These are phyloP conservation scores for Cantharellus cinnabarinus DNA, from an alignment of 768 basidiomycete genomes.

Conservation along the genomic window DNA sequence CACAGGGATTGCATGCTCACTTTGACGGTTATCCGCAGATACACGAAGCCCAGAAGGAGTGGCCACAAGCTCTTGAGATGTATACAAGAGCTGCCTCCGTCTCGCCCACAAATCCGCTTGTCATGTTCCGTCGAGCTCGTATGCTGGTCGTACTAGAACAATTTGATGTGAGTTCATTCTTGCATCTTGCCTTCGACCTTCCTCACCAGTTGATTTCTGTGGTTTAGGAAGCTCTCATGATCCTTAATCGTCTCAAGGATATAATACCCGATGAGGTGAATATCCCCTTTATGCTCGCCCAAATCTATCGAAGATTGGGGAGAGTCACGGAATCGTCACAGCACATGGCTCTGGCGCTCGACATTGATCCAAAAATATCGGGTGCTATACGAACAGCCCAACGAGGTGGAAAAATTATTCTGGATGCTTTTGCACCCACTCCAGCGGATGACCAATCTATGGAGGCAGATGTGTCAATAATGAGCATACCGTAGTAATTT, in stretches of 20 bases:
- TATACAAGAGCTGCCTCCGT: slow-evolving; percentile 66
- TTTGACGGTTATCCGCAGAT: slow-evolving; percentile 29
- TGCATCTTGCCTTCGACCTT: neutral
- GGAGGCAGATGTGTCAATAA: neutral
- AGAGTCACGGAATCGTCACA: slow-evolving; percentile 63
- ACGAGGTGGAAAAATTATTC: neutral
- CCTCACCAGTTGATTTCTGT: neutral
- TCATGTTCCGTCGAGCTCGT: slow-evolving; percentile 84
- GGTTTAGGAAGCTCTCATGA: slow-evolving; percentile 9
- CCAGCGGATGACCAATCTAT: neutral
- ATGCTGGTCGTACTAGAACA: slow-evolving; percentile 69
- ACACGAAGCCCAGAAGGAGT: slow-evolving; percentile 67
- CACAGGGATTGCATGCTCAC: neutral
- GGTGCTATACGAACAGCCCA: neutral
- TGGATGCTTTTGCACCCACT: neutral
- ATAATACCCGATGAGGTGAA: slow-evolving; percentile 89
- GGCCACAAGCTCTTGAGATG: slow-evolving; percentile 49
- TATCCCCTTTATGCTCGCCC: slow-evolving; percentile 88
- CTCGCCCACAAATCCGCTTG: slow-evolving; percentile 77
- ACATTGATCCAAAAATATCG: slow-evolving; percentile 60
- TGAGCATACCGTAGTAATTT: no score
- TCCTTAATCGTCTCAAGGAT: slow-evolving; percentile 30
- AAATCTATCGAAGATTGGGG: slow-evolving; percentile 68
- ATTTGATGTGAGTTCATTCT: slow-evolving; percentile 42
- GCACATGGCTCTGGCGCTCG: slow-evolving; percentile 74